Evolutionary conservation across 495 filamentous ascomycete species (phyloP).

Genomic region (Penicillium samsonianum): DNA sequence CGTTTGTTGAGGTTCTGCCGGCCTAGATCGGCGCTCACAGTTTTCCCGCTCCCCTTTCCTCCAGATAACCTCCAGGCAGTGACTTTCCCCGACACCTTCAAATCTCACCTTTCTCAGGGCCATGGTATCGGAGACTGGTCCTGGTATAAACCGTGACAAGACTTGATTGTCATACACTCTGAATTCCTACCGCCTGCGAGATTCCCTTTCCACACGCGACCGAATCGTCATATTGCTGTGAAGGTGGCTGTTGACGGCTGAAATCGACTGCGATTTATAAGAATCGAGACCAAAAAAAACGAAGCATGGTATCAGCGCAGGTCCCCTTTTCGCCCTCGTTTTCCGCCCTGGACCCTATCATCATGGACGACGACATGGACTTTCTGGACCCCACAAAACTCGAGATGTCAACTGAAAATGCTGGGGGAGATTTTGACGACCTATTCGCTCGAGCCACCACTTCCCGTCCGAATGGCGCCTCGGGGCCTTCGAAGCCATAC

Average conservation of each 20-base stretch:
- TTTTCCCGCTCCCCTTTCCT: conserved; percentile 40
- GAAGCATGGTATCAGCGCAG: conserved; percentile 47
- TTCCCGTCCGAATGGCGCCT: conserved; percentile 30
- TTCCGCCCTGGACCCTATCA: conserved; percentile 46
- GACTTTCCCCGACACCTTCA: conserved; percentile 20
- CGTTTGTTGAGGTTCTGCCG: conserved; percentile 22
- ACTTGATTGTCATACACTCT: conserved; percentile 1
- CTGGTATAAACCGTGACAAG: conserved; percentile 20
- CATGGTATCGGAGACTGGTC: conserved; percentile 31
- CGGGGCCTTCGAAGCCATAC: conserved; percentile 36
- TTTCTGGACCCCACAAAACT: conserved; percentile 43
- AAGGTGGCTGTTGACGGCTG: conserved; percentile 21
- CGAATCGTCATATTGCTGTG: conserved; percentile 5
- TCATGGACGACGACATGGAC: conserved; percentile 51
- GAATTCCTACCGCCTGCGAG: conserved; percentile 5
- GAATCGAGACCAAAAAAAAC: conserved; percentile 4
- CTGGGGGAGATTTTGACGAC: conserved; percentile 49
- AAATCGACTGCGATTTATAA: conserved; percentile 9
- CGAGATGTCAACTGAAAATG: conserved; percentile 39
- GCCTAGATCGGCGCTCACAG: conserved; percentile 30
- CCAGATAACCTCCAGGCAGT: conserved; percentile 26
- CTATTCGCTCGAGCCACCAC: conserved; percentile 39
- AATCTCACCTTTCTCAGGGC: conserved; percentile 16
- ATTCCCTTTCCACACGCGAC: conserved; percentile 18
- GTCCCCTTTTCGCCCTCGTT: conserved; percentile 44